phyloP scores from a whole-genome alignment of 371 early-diverging fungal species.

The Mucor irregularis region DNA sequence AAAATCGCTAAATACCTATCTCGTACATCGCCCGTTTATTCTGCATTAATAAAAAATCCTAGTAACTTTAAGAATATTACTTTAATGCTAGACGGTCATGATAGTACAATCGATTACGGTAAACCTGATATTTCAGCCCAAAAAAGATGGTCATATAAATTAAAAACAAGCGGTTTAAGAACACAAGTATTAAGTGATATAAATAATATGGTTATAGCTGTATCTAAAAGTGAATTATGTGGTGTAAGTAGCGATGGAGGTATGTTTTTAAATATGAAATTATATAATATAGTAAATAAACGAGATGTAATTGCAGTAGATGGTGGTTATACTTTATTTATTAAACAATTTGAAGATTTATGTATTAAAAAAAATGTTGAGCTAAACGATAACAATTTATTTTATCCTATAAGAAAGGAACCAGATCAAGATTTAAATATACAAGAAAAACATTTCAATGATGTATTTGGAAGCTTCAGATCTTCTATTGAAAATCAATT shows the following conservation, averaged over 20 bases:
- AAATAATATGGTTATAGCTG: neutral
- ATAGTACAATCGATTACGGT: conserved; percentile 3
- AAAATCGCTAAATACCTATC: no score
- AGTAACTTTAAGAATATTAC: conserved; percentile 8
- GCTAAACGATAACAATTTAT: conserved; percentile 2
- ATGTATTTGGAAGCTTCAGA: conserved; percentile 14
- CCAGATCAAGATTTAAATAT: neutral
- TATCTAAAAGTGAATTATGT: conserved; percentile 1
- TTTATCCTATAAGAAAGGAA: conserved; percentile 17
- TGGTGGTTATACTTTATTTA: conserved; percentile 8
- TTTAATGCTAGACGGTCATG: conserved; percentile 8
- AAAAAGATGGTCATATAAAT: conserved; percentile 4
- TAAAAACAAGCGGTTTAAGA: neutral
- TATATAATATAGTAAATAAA: neutral
- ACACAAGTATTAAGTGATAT: conserved; percentile 10
- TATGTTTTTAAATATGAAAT: conserved; percentile 14
- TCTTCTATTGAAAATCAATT: conserved; percentile 10
- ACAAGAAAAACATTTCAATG: conserved; percentile 4
- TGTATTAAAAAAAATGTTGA: neutral
- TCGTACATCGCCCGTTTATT: no score
- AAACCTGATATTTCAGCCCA: neutral
- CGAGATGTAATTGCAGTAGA: neutral
- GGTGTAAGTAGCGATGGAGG: conserved; percentile 1
- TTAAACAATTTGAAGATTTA: neutral
- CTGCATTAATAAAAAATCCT: neutral